Percentiles rank a stretch among this genome's conserved stretches.
phyloP scores from a whole-genome alignment of 148 eudicot species.

The Persicaria maculosa region DNA sequence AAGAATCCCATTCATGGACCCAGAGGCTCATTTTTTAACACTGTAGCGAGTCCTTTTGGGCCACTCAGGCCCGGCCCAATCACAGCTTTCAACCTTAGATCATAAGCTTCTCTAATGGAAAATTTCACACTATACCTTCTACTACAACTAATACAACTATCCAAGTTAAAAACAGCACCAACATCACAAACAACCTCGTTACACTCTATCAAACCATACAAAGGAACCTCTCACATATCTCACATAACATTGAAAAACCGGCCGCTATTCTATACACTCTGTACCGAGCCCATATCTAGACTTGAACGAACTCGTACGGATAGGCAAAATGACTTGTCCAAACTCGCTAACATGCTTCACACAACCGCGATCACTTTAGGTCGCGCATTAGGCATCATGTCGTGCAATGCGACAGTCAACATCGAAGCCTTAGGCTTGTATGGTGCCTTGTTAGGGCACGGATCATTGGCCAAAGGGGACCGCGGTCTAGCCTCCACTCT shows the following conservation, averaged over 20 bases:
- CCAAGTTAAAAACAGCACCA: not conserved
- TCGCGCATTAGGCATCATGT: constrained; percentile 21
- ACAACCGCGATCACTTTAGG: constrained; percentile 39
- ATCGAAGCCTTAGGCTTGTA: constrained; percentile 46
- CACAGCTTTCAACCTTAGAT: not conserved
- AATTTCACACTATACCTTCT: not conserved
- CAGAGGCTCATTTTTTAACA: not conserved
- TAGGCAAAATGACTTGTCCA: not conserved
- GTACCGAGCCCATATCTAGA: not conserved
- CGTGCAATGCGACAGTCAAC: constrained; percentile 59
- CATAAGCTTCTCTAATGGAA: not conserved
- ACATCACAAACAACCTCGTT: not conserved
- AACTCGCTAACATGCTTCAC: not conserved
- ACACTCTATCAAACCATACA: not conserved
- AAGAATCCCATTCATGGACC: not conserved
- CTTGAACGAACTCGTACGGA: not conserved
- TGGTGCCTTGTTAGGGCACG: not conserved
- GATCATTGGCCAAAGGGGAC: not conserved
- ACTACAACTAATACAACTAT: not conserved
- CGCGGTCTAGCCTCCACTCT: constrained; percentile 18
- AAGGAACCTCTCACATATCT: not conserved
- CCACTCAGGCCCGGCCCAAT: not conserved
- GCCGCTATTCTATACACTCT: constrained; percentile 8
- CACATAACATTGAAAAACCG: not conserved
- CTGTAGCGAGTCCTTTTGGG: not conserved